Evolutionary conservation across 345 rosid genomes (phyloP).

Genomic region (Hypericum perforatum): DNA sequence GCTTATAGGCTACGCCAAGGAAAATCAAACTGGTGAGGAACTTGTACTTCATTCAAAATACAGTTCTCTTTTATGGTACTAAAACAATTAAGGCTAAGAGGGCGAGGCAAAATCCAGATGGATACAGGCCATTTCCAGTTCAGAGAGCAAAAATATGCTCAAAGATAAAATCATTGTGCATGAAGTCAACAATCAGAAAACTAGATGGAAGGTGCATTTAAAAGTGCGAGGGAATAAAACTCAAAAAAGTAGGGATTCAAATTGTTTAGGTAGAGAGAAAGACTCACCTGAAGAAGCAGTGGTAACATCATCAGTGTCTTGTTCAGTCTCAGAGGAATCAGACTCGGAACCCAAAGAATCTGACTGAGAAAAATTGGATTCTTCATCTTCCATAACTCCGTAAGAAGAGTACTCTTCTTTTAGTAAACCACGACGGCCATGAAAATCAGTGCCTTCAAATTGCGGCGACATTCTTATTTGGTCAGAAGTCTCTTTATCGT

Average conservation of each 20-base stretch:
- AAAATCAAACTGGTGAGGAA: no score
- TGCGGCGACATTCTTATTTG: constrained; percentile 34
- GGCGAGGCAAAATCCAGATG: no score
- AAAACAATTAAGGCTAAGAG: no score
- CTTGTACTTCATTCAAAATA: no score
- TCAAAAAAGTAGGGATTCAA: neutral
- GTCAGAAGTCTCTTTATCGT: constrained; percentile 43
- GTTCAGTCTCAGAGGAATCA: constrained; percentile 83
- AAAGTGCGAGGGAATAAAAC: no score
- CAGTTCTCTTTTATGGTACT: no score
- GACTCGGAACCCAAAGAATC: constrained; percentile 36
- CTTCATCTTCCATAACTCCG: constrained; percentile 46
- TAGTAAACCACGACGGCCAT: constrained; percentile 29
- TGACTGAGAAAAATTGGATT: constrained; percentile 50
- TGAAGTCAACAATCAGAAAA: no score
- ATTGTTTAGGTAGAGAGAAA: constrained; percentile 1
- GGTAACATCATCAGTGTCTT: constrained; percentile 62
- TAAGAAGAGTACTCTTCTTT: constrained; percentile 39
- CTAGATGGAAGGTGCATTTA: no score
- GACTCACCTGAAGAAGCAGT: constrained; percentile 53
- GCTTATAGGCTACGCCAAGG: no score
- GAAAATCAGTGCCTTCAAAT: constrained; percentile 30
- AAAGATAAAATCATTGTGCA: no score
- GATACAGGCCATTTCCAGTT: no score
- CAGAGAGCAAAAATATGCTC: no score